A percentile compares a stretch with the other conserved stretches of the same genome.
These are phyloP conservation scores for Metschnikowia dekortorum DNA, from an alignment of 805 yeast genomes.

Conservation along the genomic window DNA sequence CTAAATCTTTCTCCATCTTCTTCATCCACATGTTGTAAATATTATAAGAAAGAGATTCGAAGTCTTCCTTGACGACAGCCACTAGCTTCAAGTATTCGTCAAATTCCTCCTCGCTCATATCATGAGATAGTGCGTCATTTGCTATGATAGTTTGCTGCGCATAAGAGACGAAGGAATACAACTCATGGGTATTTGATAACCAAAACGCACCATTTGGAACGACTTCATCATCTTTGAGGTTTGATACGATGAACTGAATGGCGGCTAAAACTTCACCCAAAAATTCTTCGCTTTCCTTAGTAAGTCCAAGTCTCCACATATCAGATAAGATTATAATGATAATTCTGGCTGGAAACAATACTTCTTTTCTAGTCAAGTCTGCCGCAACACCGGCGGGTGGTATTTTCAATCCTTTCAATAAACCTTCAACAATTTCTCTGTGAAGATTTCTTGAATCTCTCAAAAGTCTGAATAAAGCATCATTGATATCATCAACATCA, in stretches of 20 bases:
- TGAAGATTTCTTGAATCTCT: conserved; percentile 71
- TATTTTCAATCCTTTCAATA: conserved; percentile 76
- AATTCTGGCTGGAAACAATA: conserved; percentile 92
- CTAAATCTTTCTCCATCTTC: conserved; percentile 85
- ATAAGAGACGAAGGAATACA: conserved; percentile 88
- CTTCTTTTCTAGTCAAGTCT: conserved; percentile 81
- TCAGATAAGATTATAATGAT: conserved; percentile 88
- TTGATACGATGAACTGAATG: conserved; percentile 77
- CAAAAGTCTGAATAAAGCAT: conserved; percentile 65
- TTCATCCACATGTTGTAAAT: conserved; percentile 97
- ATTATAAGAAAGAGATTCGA: conserved; percentile 87
- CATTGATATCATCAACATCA: conserved; percentile 64
- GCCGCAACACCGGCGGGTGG: conserved; percentile 85
- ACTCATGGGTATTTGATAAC: conserved; percentile 94
- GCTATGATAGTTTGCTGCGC: conserved; percentile 90
- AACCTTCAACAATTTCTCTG: conserved; percentile 79
- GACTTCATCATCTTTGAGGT: conserved; percentile 79
- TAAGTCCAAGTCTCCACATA: conserved; percentile 96
- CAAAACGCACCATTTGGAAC: conserved; percentile 94
- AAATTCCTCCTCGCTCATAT: conserved; percentile 86
- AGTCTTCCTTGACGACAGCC: conserved; percentile 88
- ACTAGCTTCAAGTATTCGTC: conserved; percentile 85
- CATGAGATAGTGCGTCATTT: conserved; percentile 72
- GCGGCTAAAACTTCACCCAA: conserved; percentile 84
- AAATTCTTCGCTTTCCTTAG: conserved; percentile 86